These are phyloP conservation scores for Pontederia crassipes DNA, from an alignment of 176 grass and related monocot species.

Conservation along the genomic window DNA sequence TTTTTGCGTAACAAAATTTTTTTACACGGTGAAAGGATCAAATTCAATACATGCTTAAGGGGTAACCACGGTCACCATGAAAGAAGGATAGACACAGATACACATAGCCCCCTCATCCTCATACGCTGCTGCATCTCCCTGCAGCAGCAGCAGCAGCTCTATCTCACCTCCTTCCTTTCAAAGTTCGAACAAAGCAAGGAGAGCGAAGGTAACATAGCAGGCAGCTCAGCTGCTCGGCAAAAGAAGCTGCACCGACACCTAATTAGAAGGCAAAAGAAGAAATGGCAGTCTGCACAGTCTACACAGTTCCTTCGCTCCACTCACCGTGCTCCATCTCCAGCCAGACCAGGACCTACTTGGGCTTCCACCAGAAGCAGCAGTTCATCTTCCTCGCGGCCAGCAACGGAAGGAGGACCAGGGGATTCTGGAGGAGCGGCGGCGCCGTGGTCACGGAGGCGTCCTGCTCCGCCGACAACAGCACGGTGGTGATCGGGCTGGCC, in stretches of 20 bases:
- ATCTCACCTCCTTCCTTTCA: slow-evolving; percentile 1
- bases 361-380: slow-evolving; percentile 2
- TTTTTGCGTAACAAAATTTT: too few relatives aligned
- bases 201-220: too few relatives aligned
- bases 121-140: too few relatives aligned
- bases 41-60: too few relatives aligned
- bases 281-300: slow-evolving; percentile 73
- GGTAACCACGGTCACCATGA: too few relatives aligned
- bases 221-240: neutral
- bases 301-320: slow-evolving; percentile 18
- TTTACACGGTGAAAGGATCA: too few relatives aligned
- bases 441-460: neutral
- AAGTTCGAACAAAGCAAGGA: too few relatives aligned
- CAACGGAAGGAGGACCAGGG: neutral
- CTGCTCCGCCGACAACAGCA: slow-evolving; percentile 4
- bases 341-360: neutral
- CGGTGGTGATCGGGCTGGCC: slow-evolving; percentile 15
- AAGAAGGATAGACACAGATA: too few relatives aligned
- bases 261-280: slow-evolving; percentile 7
- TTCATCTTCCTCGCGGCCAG: neutral
- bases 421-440: neutral
- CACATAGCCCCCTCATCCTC: too few relatives aligned
- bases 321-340: slow-evolving; percentile 14
- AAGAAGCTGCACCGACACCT: neutral
- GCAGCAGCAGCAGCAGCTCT: slow-evolving; percentile 18